Evolutionary conservation across 208 protist genomes (phyloP), one percentile per base, ranked within the genome.

Genomic region (Trypanosoma lewisi): DNA sequence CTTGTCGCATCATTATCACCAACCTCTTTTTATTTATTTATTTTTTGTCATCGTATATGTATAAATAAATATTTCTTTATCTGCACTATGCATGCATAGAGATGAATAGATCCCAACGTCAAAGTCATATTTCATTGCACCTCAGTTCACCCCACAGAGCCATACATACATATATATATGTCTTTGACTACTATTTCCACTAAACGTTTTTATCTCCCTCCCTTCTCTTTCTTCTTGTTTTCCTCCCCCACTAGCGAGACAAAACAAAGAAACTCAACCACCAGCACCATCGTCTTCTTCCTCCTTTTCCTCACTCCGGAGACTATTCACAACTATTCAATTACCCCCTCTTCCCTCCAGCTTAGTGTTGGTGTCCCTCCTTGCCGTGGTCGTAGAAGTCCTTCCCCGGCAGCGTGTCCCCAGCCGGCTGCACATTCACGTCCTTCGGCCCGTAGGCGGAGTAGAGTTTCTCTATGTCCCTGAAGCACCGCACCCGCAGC

Each of bases 381-480:
- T 51, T 28, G 23, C 31, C 64, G 30, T 53, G 59, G 53, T 78
- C 57, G 77, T 94, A 94, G 67, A 74, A 88, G 45, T 80, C 77
- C 75, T 89, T 90, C n/a, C 85, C 85, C 0, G 86, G 85, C n/a
- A 93, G 73, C 21, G 58, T 53, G 67, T 86, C 77, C 34, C 89
- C 89, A 8, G 68, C 57, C 23, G 89, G 89, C 65, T 92, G 84
- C 55, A 92, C 82, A 58, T 87, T 74, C 17, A 74, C 67, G 53
- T 93, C 84, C 84, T 91, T 95, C 45, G 85, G 82, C 21, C 84
- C 87, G 70, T 93, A 96, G 11, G 84, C 73, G 36, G 84, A 88
- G 81, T 91, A 91, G 27, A 91, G 68, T 64, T 89, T 90, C 76
- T 96, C 89, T 57, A 91, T 76, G 49, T 93, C 85, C 16, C 71